A percentile compares a stretch with the other conserved stretches of the same genome.
Evolutionary conservation across 805 yeast genomes (phyloP).

Genomic region (Debaryomyces prosopidis): DNA sequence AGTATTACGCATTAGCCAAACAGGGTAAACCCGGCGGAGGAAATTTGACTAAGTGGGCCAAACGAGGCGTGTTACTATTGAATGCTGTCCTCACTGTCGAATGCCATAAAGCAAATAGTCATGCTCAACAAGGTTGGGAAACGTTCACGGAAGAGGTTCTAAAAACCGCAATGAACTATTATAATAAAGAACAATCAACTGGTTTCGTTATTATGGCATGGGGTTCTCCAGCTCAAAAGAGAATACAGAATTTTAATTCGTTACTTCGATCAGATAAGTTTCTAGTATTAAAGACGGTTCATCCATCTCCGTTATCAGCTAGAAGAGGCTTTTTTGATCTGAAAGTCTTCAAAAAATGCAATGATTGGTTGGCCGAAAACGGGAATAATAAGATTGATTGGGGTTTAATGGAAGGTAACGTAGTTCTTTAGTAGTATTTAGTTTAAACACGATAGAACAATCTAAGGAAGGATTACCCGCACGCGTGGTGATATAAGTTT

Average conservation of each 20-base stretch:
- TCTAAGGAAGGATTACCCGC: constrained; percentile 4
- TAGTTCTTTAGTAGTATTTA: constrained; percentile 12
- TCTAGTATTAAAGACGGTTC: constrained; percentile 70
- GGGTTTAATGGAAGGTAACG: constrained; percentile 42
- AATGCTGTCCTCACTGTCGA: constrained; percentile 89
- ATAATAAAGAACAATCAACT: constrained; percentile 31
- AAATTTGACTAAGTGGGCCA: constrained; percentile 79
- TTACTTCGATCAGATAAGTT: constrained; percentile 34
- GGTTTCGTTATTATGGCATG: constrained; percentile 79
- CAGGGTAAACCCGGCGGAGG: constrained; percentile 49
- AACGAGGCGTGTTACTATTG: constrained; percentile 81
- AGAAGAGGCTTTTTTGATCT: constrained; percentile 78
- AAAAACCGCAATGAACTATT: constrained; percentile 48
- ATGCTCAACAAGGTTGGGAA: constrained; percentile 92
- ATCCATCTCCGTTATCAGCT: constrained; percentile 95
- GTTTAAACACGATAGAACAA: not conserved
- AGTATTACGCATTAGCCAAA: constrained; percentile 21
- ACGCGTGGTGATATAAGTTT: not conserved
- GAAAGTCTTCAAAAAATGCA: constrained; percentile 70
- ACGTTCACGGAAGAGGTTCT: constrained; percentile 76
- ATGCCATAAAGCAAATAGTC: constrained; percentile 93
- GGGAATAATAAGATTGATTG: constrained; percentile 61
- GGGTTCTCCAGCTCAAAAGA: constrained; percentile 74
- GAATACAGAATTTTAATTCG: constrained; percentile 43
- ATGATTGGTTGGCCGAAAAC: constrained; percentile 67